phyloP scores from a whole-genome alignment of 495 filamentous ascomycete genomes.

The Cenococcum geophilum region DNA sequence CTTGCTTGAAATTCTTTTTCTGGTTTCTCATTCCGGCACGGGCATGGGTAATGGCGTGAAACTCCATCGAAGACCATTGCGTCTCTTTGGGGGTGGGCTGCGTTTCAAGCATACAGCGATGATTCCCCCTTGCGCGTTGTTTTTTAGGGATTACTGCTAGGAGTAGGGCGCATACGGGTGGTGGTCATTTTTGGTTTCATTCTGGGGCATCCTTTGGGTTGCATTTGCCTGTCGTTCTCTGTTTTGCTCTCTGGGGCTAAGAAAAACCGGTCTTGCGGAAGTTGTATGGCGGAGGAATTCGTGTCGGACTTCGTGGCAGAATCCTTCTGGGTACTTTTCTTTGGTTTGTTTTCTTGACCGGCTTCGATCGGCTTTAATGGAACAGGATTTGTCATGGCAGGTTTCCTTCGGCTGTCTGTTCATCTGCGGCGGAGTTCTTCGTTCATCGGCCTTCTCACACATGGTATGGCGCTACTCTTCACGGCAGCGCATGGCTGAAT shows the following conservation, averaged over 20 bases:
- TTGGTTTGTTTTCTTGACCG: neutral
- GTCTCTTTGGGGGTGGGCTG: slow-evolving; percentile 20
- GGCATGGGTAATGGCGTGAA: slow-evolving; percentile 32
- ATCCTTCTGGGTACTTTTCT: neutral
- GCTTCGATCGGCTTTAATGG: slow-evolving; percentile 5
- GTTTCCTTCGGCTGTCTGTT: slow-evolving; percentile 22
- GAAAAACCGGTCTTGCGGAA: slow-evolving; percentile 24
- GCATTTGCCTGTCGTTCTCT: slow-evolving; percentile 22
- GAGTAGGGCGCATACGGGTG: slow-evolving; percentile 14
- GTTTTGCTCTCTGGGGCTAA: slow-evolving; percentile 15
- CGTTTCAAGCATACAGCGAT: slow-evolving; percentile 33
- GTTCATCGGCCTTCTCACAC: slow-evolving; percentile 26
- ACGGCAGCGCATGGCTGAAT: slow-evolving; percentile 28
- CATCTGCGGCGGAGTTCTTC: slow-evolving; percentile 26
- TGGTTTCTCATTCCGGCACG: slow-evolving; percentile 21
- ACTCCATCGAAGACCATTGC: slow-evolving; percentile 21
- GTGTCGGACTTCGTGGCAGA: slow-evolving; percentile 2
- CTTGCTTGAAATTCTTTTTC: slow-evolving; percentile 2
- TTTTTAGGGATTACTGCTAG: slow-evolving; percentile 22
- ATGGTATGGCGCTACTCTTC: slow-evolving; percentile 27
- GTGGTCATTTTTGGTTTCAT: slow-evolving; percentile 8
- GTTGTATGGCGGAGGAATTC: slow-evolving; percentile 9
- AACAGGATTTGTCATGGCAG: slow-evolving; percentile 14
- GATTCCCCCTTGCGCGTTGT: slow-evolving; percentile 33
- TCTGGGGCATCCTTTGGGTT: slow-evolving; percentile 13